Conservation (phyloP, 2,329 filamentous ascomycete species). For the Fusarium acutatum region DNA sequence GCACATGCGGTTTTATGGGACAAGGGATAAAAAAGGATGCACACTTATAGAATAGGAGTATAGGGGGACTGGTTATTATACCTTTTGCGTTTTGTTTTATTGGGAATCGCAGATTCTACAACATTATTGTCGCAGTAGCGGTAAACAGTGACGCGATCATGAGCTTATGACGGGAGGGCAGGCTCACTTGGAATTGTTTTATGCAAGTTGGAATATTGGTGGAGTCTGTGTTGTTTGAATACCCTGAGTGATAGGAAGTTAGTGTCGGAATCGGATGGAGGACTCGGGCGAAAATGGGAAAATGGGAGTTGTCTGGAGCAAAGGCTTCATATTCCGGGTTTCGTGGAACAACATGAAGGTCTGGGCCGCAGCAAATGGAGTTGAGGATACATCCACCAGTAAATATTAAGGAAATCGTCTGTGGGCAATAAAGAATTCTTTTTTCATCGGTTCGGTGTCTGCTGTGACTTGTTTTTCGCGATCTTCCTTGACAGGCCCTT, state of each 20-base stretch:
- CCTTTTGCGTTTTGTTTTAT: conserved; percentile 22
- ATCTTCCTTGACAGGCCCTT: not conserved
- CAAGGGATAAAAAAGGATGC: conserved; percentile 18
- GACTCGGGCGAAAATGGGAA: not conserved
- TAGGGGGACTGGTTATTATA: conserved; percentile 7
- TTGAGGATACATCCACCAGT: conserved; percentile 1
- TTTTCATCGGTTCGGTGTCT: not conserved
- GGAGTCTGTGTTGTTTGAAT: conserved; percentile 29
- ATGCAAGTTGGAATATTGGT: conserved; percentile 18
- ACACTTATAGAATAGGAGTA: conserved; percentile 36
- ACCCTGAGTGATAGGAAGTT: conserved; percentile 6
- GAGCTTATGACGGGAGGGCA: conserved; percentile 12
- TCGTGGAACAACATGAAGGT: not conserved
- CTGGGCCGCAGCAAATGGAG: not conserved
- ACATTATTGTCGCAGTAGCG: conserved; percentile 11
- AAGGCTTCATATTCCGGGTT: not conserved
- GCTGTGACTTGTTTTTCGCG: not conserved
- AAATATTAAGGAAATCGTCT: not conserved
- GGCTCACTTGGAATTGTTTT: conserved; percentile 20
- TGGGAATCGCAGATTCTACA: conserved; percentile 5
- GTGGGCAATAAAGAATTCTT: not conserved
- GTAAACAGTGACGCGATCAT: conserved; percentile 24
- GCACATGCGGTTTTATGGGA: conserved; percentile 22
- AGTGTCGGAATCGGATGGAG: not conserved
- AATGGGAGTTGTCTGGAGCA: not conserved